Evolutionary conservation across 306 rosid genomes (phyloP), one percentile per base, ranked within the genome.

Genomic region (Carpinus fangiana): DNA sequence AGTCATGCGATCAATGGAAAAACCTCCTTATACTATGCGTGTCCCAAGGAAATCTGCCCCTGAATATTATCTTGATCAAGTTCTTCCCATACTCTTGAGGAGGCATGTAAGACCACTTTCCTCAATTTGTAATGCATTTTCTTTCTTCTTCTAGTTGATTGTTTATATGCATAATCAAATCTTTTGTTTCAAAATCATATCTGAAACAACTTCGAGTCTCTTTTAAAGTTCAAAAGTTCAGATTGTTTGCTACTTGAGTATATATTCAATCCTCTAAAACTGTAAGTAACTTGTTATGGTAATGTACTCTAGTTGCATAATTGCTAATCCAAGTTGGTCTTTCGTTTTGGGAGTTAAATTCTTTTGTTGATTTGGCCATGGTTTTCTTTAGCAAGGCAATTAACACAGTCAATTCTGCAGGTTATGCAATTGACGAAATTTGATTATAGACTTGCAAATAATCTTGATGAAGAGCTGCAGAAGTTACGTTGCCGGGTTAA

Each of bases 11-110:
- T 84, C 92, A 72, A 93, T 96, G 99, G 99, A 96, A 12, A 96
- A 96, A 83, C 99, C 99, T 67, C 99, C 99, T 56, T 96, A 96
- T 80, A 93, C 96, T 46, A 96, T 96, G 98, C 98, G 99, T 18
- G 99, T 96, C 70, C 99, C 99, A 4, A 90, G 99, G 87, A 96
- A 93, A 86, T 96, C 99, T 18, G 94, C 91, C 13, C 98, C 99
- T 73, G 99, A 96, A 78, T 96, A 93, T 82, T 96, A 96, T 89
- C 92, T 86, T 72, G 98, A 93, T 76, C 99, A 96, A 90, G 99
- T 91, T 77, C 82, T 96, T 84, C 99, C 99, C 43, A 89, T 91
- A 82, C 99, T 96, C 75, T 80, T 86, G 82, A 90, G 97, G 78
- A 90, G 99, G 83, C 90, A 93, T 73, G 99, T 93, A 87, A 85